phyloP scores from a whole-genome alignment of 495 filamentous ascomycete genomes.

The Annulohypoxylon nitens region DNA sequence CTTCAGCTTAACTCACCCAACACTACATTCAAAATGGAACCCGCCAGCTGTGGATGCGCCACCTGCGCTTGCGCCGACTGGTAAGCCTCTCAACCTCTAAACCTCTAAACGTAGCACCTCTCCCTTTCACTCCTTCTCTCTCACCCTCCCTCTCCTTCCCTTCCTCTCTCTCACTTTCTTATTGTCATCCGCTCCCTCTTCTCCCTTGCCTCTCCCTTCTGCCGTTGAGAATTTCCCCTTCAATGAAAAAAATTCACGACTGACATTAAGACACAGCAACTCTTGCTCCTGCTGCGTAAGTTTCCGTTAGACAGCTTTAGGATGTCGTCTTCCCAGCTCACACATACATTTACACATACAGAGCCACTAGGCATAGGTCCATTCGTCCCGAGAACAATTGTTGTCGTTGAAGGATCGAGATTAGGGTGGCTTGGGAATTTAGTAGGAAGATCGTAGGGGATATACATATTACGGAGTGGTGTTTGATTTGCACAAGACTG shows the following conservation, averaged over 20 bases:
- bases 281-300: constrained; percentile 52
- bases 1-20: constrained; percentile 25
- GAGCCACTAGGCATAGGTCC: constrained; percentile 43
- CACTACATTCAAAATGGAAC: constrained; percentile 44
- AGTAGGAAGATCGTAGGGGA: constrained; percentile 3
- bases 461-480: constrained; percentile 21
- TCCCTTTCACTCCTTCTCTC: neutral
- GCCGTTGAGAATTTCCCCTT: neutral
- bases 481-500: constrained; percentile 33
- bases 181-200: neutral
- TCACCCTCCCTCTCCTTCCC: neutral
- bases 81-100: constrained; percentile 26
- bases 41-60: constrained; percentile 47
- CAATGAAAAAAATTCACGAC: neutral
- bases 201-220: neutral
- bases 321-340: constrained; percentile 20
- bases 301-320: constrained; percentile 12
- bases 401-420: neutral
- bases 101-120: neutral
- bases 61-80: constrained; percentile 49
- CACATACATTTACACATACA: constrained; percentile 18
- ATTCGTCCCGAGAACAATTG: constrained; percentile 16
- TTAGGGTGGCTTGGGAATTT: constrained; percentile 4
- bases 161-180: neutral
- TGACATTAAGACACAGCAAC: constrained; percentile 39